Percentiles rank a stretch among this genome's conserved stretches.
Evolutionary conservation across 1,284 basidiomycete genomes (phyloP).

Genomic region (Sutorius eximius): DNA sequence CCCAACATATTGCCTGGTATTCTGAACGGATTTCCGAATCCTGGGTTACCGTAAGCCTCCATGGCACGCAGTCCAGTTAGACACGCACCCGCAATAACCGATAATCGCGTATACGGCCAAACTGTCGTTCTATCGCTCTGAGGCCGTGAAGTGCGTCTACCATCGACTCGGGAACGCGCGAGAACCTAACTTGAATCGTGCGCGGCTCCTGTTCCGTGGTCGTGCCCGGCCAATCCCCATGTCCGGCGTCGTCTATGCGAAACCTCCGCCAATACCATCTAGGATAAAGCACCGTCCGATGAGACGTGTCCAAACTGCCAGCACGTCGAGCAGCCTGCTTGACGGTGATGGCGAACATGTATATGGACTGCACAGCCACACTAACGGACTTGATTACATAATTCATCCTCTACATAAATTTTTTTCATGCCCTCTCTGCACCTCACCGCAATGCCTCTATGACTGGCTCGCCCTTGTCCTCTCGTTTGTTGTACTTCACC

Average conservation of each 20-base stretch:
- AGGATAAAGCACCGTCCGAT: background rate
- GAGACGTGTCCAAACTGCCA: background rate
- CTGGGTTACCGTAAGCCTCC: constrained; percentile 32
- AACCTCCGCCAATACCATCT: constrained; percentile 14
- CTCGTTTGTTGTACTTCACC: constrained; percentile 88
- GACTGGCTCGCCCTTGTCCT: constrained; percentile 73
- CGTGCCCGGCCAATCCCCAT: constrained; percentile 16
- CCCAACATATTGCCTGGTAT: constrained; percentile 44
- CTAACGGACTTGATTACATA: constrained; percentile 21
- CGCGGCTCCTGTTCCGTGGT: constrained; percentile 10
- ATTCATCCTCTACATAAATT: constrained; percentile 10
- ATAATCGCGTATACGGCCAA: constrained; percentile 52
- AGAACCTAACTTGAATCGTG: constrained; percentile 38
- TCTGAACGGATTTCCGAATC: constrained; percentile 44
- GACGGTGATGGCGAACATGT: constrained; percentile 16
- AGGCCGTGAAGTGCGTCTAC: constrained; percentile 51
- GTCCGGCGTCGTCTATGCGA: constrained; percentile 24
- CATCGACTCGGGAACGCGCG: constrained; percentile 34
- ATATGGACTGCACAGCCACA: constrained; percentile 17
- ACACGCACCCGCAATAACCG: constrained; percentile 46
- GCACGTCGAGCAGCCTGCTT: constrained; percentile 2
- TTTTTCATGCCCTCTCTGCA: constrained; percentile 29
- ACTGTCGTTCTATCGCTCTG: constrained; percentile 54
- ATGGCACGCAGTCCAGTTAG: background rate
- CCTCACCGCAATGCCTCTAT: constrained; percentile 59